Evolutionary conservation across 2,329 filamentous ascomycete genomes (phyloP).

Genomic region (Ophiocordyceps camponoti-leonardi): DNA sequence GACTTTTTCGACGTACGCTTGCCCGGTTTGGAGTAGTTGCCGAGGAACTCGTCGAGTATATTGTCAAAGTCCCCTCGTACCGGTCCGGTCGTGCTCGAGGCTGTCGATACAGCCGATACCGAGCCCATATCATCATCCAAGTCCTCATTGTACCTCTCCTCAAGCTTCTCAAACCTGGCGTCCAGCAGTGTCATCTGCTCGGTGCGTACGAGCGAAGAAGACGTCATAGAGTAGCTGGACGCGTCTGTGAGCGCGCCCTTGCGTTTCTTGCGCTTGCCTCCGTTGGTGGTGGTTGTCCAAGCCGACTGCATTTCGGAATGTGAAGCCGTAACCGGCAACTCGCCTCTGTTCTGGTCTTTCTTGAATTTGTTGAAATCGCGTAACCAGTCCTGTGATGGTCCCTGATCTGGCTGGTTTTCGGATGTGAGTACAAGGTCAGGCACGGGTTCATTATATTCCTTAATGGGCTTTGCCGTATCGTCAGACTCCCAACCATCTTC

Average conservation of each 20-base stretch:
- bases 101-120: slow-evolving; percentile 42
- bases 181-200: slow-evolving; percentile 77
- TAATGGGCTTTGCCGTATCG: slow-evolving; percentile 63
- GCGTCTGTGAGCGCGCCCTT: slow-evolving; percentile 84
- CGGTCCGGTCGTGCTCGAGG: slow-evolving; percentile 50
- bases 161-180: slow-evolving; percentile 77
- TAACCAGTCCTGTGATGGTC: slow-evolving; percentile 67
- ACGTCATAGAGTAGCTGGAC: slow-evolving; percentile 83
- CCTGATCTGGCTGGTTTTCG: slow-evolving; percentile 36
- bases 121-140: slow-evolving; percentile 33
- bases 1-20: slow-evolving; percentile 67
- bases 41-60: slow-evolving; percentile 88
- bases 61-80: slow-evolving; percentile 66
- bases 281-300: slow-evolving; percentile 60
- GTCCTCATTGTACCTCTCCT: slow-evolving; percentile 51
- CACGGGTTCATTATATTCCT: slow-evolving; percentile 33
- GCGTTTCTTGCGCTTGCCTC: slow-evolving; percentile 78
- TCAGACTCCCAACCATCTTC: slow-evolving; percentile 94
- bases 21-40: slow-evolving; percentile 50
- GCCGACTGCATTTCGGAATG: slow-evolving; percentile 52
- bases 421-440: slow-evolving; percentile 29
- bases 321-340: slow-evolving; percentile 22
- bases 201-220: slow-evolving; percentile 70
- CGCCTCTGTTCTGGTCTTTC: slow-evolving; percentile 45
- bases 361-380: slow-evolving; percentile 92